Evolutionary conservation across 208 protist species (phyloP), one percentile per base, ranked within the genome.

Genomic region (Naegleria fowleri): DNA sequence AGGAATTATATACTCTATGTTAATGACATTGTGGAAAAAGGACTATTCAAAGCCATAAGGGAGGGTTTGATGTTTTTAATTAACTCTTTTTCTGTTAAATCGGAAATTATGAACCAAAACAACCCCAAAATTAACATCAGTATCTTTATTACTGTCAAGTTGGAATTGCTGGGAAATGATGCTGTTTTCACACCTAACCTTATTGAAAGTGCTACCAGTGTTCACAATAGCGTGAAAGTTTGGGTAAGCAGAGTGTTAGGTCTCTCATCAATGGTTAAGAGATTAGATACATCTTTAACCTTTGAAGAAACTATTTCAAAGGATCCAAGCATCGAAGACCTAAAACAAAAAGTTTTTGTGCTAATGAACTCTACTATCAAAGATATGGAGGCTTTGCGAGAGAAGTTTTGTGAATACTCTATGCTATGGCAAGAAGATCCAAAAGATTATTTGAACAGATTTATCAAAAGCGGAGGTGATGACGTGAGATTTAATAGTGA

Each of bases 391-490:
- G 83, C 40, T 51, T 39, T 87, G 0, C 9, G 40, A 7, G 22
- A 51, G 9, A 33, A 22, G 5, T 87, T 52, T n/a, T 40, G 36
- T 90, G 22, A 59, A 48, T 90, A 48, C 36, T 51, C 88, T n/a
- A 13, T 51, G 40, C 83, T 87, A 36, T 87, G 83, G 83, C 16
- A 41, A 51, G 83, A 87, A 51, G 33, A 87, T 87, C 83, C 83
- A 29, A 87, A 48, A n/a, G 83, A 87, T 9, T 87, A 40, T 51
- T n/a, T 87, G 83, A 9, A 41, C 36, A 41, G 40, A 33, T 87
- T 87, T 19, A 38, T 87, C 4, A 40, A 87, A 15, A 38, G 83
- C 9, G 22, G 33, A 25, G 22, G 36, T 33, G 83, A 87, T 16
- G 39, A 51, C 29, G 41, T 40, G 40, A 51, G 33, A 52, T 29